Base-by-base conservation (phyloP, 768 basidiomycete genomes). In the Tricholoma terreum region DNA sequence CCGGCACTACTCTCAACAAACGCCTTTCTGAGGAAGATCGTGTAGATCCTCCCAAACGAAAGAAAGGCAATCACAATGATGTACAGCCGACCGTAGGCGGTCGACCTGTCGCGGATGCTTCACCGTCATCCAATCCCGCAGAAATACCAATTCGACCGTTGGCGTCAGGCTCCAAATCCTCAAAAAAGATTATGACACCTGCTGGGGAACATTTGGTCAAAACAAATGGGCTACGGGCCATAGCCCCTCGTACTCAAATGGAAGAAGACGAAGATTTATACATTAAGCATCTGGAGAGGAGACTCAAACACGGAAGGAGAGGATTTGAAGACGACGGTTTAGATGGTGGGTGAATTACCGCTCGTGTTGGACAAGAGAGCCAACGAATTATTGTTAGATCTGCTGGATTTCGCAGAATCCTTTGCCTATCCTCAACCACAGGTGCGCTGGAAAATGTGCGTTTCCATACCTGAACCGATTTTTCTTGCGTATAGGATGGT, bases 231-330 rank as follows among this genome's bases (percentile, higher is more conserved):
- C 22, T 52, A 24, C 61, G 36, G 15, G 52, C 24, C 61, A 59
- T 43, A 17, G 31, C 52, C 9, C 62, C 73, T 22, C 75, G 70
- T 22, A 70, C 71, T 6, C 74, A 67, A 31, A 72, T 74, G 56
- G 82, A 91, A 58, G 71, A 77, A 30, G 80, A 88, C 33, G 95
- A 98, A 63, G 94, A 95, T 65, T 80, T 81, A 0, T 92, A 95
- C 66, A 97, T 98, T 43, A 80, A 85, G 0, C 86, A 89, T 72
- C 74, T 97, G 10, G 95, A 98, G 69, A 76, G 80, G 0, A 88
- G 86, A 69, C 80, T 97, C 15, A 86, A 90, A 3, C 77, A 86
- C 63, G 51, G 69, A 34, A 74, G 79, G 56, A 67, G 73, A 45
- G 70, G 76, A 56, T 73, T 75, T 52, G 87, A 85, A 36, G 84